Percentiles rank a stretch among this genome's conserved stretches.
These are phyloP conservation scores for Fusarium subglutinans DNA, from an alignment of 2,329 filamentous ascomycete genomes.

Conservation along the genomic window DNA sequence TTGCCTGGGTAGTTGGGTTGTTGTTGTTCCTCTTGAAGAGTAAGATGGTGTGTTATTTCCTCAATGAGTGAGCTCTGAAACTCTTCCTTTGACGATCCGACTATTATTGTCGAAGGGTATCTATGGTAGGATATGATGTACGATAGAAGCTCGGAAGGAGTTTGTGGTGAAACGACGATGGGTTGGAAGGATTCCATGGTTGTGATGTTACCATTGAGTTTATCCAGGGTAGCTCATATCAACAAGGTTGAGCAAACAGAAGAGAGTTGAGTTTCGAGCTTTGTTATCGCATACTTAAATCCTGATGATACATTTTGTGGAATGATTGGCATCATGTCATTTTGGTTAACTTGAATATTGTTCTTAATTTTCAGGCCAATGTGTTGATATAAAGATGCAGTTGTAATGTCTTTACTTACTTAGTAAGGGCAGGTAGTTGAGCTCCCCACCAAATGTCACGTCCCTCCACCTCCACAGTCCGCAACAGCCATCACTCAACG, in stretches of 20 bases:
- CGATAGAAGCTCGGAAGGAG: slow-evolving; percentile 70
- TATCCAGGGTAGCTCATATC: slow-evolving; percentile 27
- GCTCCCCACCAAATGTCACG: slow-evolving; percentile 19
- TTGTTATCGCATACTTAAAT: not conserved
- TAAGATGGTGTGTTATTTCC: slow-evolving; percentile 51
- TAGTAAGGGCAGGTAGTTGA: not conserved
- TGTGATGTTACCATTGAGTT: not conserved
- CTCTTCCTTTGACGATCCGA: slow-evolving; percentile 71
- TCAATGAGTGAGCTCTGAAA: slow-evolving; percentile 70
- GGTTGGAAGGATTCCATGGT: slow-evolving; percentile 43
- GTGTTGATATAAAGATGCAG: not conserved
- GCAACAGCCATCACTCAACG: slow-evolving; percentile 28
- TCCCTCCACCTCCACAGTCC: slow-evolving; percentile 34
- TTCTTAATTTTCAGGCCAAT: not conserved
- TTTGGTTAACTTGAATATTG: not conserved
- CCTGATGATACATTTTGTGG: not conserved
- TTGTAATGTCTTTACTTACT: not conserved
- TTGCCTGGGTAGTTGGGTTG: not conserved
- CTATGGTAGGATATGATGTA: slow-evolving; percentile 67
- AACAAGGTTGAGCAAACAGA: not conserved
- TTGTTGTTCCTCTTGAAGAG: not conserved
- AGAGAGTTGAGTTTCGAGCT: too few species aligned
- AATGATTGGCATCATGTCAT: not conserved
- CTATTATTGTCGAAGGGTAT: slow-evolving; percentile 71
- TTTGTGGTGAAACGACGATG: slow-evolving; percentile 61